Base-by-base conservation (phyloP, 73 alveolate genomes). In the Blepharisma stoltei region DNA sequence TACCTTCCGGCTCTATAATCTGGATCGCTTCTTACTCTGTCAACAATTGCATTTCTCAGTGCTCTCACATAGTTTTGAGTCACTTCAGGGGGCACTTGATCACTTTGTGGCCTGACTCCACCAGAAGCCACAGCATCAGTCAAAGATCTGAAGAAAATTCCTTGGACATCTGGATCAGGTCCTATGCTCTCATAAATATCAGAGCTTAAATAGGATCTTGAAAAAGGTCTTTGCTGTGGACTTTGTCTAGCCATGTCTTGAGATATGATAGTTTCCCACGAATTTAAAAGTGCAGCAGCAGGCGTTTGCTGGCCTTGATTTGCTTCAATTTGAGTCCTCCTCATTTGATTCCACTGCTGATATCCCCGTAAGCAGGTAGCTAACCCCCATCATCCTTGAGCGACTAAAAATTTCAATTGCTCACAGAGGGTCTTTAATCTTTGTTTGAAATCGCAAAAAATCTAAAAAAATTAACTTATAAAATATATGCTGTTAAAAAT, bases 1-100 rank as follows among this genome's bases (percentile, higher is more conserved):
- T 47, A 78, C 43, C 89, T 66, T 54, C 66, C 82, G 20, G 37
- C 60, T 44, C 67, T 44, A 43, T 14, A 69, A 5, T 69, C 79
- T 20, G 79, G 60, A 6, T 69, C 79, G 5, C 27, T 69, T 43
- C 43, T 25, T 44, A 69, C 14, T 43, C 79, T 69, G 14, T 69
- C 79, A 18, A n/a, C 27, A 7, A 44, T 25, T n/a, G 14, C 69
- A 23, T n/a, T 37, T 18, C 75, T 44, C 20, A 23, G 27, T 9
- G 25, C 45, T 9, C 65, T 69, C 11, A 69, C 14, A 53, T 18
- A 69, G 1, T 38, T 20, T 38, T 44, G 67, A 4, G 45, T 25
- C 65, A 69, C 55, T 4, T 69, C 79, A 2, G 41, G 32, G 1
- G 79, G 55, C 11, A 44, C 79, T 18, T 9, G 11, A 9, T 69